phyloP scores from a whole-genome alignment of 805 yeast genomes.

The Candida incommunis region DNA sequence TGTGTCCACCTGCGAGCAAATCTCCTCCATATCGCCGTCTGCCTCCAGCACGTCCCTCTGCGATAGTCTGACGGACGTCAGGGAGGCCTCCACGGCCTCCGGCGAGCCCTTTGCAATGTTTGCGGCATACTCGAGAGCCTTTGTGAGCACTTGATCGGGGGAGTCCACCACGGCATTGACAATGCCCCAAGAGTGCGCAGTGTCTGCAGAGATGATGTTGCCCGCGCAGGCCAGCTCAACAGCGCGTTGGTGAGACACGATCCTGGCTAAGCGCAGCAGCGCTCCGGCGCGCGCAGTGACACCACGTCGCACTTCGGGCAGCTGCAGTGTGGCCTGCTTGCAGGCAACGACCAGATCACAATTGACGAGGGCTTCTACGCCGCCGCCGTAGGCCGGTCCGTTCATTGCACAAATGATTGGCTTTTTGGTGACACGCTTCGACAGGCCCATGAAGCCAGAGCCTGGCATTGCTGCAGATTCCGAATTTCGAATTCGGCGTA shows the following conservation, averaged over 20 bases:
- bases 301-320: constrained; percentile 16
- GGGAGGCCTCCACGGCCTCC: constrained; percentile 12
- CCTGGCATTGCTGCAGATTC: constrained; percentile 2
- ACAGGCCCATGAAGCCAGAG: constrained; percentile 15
- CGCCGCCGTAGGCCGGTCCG: constrained; percentile 17
- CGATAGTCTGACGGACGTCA: constrained; percentile 12
- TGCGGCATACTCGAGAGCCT: constrained; percentile 12
- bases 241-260: constrained; percentile 14
- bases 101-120: constrained; percentile 13
- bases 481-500: constrained; percentile 1
- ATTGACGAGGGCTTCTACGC: constrained; percentile 16
- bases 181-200: constrained; percentile 15
- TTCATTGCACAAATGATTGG: constrained; percentile 17
- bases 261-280: constrained; percentile 13
- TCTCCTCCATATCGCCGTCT: constrained; percentile 5
- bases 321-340: constrained; percentile 10
- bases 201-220: constrained; percentile 15
- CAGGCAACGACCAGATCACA: constrained; percentile 16
- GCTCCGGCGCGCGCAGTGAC: constrained; percentile 17
- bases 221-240: constrained; percentile 14
- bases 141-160: constrained; percentile 11
- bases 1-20: constrained; percentile 5
- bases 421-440: constrained; percentile 12
- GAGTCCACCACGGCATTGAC: constrained; percentile 12
- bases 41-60: constrained; percentile 13